Percentiles rank a stretch among this genome's conserved stretches.
Conservation (phyloP, 2,329 filamentous ascomycete species). For the Pseudodiploospora longispora region DNA sequence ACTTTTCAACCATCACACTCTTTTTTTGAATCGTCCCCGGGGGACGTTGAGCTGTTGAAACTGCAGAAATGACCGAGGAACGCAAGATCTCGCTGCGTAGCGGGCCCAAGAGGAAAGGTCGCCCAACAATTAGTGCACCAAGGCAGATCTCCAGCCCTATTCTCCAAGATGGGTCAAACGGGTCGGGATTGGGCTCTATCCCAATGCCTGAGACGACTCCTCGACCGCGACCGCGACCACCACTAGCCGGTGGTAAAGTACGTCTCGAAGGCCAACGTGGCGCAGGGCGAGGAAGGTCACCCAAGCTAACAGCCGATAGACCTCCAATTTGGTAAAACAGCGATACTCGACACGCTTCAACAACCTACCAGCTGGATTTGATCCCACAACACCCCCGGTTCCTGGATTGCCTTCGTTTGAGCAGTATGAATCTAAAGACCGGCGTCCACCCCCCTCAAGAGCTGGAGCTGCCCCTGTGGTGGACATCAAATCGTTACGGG, state of each 20-base stretch:
- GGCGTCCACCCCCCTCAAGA: conserved; percentile 46
- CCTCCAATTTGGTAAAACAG: conserved; percentile 81
- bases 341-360: conserved; percentile 92
- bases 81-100: conserved; percentile 55
- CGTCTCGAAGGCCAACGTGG: conserved; percentile 6
- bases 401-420: conserved; percentile 50
- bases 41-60: background rate
- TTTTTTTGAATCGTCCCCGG: background rate
- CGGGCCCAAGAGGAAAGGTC: conserved; percentile 50
- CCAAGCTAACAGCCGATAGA: conserved; percentile 29
- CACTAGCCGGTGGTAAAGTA: conserved; percentile 49
- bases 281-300: background rate
- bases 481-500: conserved; percentile 69
- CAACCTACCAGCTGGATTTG: conserved; percentile 61
- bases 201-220: conserved; percentile 18
- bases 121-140: conserved; percentile 55
- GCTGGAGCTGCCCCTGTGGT: conserved; percentile 54
- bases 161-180: conserved; percentile 36
- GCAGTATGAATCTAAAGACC: conserved; percentile 47
- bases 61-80: conserved; percentile 50
- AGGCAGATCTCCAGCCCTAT: conserved; percentile 56
- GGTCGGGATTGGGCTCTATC: background rate
- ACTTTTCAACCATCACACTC: too few relatives aligned
- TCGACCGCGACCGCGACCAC: conserved; percentile 37
- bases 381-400: conserved; percentile 61